Evolutionary conservation across 345 rosid species (phyloP).

Genomic region (Populus nigra): DNA sequence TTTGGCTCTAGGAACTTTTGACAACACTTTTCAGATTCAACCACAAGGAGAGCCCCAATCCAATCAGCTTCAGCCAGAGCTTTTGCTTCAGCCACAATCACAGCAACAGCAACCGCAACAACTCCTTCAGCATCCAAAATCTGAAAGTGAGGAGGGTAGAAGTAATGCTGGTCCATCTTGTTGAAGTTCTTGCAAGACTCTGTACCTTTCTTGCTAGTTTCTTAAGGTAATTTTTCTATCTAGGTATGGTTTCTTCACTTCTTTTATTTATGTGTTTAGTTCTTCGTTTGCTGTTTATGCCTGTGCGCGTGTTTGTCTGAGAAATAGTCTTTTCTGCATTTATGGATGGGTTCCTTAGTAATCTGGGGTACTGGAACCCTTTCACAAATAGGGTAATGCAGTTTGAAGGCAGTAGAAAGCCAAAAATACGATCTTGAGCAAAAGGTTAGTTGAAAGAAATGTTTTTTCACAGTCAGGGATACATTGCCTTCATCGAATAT

Average conservation of each 20-base stretch:
- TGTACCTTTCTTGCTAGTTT: background rate
- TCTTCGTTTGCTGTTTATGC: background rate
- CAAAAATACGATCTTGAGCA: background rate
- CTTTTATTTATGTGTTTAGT: background rate
- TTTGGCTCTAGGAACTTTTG: slow-evolving; percentile 54
- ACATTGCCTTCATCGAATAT: background rate
- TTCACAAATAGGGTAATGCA: background rate
- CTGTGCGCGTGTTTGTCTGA: slow-evolving; percentile 3
- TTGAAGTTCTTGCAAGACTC: background rate
- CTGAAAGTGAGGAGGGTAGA: slow-evolving; percentile 54
- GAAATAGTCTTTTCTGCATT: background rate
- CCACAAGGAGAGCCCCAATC: slow-evolving; percentile 33
- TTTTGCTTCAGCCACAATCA: slow-evolving; percentile 44
- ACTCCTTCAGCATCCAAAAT: slow-evolving; percentile 36
- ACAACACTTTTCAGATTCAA: slow-evolving; percentile 52
- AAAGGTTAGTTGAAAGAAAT: background rate
- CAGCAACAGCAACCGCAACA: slow-evolving; percentile 15
- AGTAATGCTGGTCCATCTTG: slow-evolving; percentile 36
- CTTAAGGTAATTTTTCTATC: background rate
- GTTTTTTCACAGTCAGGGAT: background rate
- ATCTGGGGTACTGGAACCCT: background rate
- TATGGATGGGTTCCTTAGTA: background rate
- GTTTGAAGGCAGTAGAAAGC: background rate
- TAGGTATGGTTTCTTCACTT: slow-evolving; percentile 8
- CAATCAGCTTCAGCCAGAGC: slow-evolving; percentile 43